Evolutionary conservation across 2,329 filamentous ascomycete genomes (phyloP), one percentile per base, ranked within the genome.

Genomic region (Neoarthrinium moseri): DNA sequence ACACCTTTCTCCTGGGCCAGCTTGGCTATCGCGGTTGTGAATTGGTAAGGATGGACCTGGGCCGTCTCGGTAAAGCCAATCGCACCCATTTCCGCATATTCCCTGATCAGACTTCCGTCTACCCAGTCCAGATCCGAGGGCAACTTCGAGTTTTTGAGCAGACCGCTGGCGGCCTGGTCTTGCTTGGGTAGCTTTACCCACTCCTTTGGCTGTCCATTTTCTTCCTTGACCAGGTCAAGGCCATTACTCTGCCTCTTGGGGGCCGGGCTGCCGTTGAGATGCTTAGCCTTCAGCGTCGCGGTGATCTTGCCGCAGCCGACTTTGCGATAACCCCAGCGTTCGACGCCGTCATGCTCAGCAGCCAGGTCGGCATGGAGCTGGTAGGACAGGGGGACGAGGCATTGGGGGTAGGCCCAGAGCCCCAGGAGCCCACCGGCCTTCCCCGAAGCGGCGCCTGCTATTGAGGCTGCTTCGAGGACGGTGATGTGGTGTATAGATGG

Each of bases 401-500:
- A 86, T 47, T 74, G 75, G 0, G 94, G 94, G 61, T 96, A 96
- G 1, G 92, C 94, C 91, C 92, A 97, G 13, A 91, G 74, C 1
- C 86, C 94, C 18, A 99, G 77, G 4, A 99, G 75, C 1, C 94
- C 94, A 13, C 94, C 94, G 0, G 94, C 92, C 70, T 96, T 97
- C 32, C 94, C 94, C 7, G 91, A 96, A 29, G 94, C 92, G 20
- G 89, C 92, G n/a, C 89, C 83, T 6, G 94, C 94, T 53, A 97
- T 85, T 35, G 84, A 77, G 3, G 83, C 84, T 1, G 94, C 91
- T 73, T 99, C 94, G 45, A 97, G 77, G 23, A 99, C 75, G 1
- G 88, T 95, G 58, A 97, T 86, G 43, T 76, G 84, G 64, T 96
- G 89, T 43, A 81, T 79, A 18, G 78, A 68, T 33, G 84, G 83